Evolutionary conservation across 441 rosid species (phyloP), one percentile per base, ranked within the genome.

Genomic region (Pelargonium fulgidum): DNA sequence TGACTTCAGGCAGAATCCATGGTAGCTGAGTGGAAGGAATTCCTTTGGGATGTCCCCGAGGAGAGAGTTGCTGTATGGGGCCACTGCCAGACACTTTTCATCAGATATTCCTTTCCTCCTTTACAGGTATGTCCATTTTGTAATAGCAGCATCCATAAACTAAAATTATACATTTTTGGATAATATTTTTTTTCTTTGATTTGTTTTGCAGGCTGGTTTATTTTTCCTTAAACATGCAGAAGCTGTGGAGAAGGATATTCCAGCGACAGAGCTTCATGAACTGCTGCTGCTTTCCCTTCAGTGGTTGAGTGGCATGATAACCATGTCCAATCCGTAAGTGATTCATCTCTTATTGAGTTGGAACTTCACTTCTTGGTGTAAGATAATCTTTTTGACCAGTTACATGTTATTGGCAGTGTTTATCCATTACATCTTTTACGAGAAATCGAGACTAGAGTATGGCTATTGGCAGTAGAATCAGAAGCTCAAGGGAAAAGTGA

Each of bases 21-120:
- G 98, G 98, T 90, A 73, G 91, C 91, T 45, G 99, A 92, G 85
- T 94, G 99, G 99, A 92, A 88, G 81, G 98, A 92, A 77, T 94
- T 94, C 80, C 99, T 94, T 63, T 94, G 99, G 99, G 99, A 94
- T 86, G 97, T 95, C 76, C 95, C 95, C 54, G 99, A 95, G 82
- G 99, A 95, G 84, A 87, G 98, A 86, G 89, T 92, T 77, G 94
- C 98, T 69, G 79, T 95, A 74, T 94, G 99, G 98, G 89, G 89
- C 70, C 99, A 95, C 79, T 95, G 99, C 81, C 99, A 95, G 84
- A 87, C 89, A 3, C 81, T 95, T 74, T 92, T 95, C 78, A 81
- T 87, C 68, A 82, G 96, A 87, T 84, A 88, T 78, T 84, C 96
- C 73, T 95, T 90, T 73, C 95, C 95, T 68, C 85, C 95, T 77